phyloP scores from a whole-genome alignment of 1,284 basidiomycete genomes.

The Phlebopus sp. region DNA sequence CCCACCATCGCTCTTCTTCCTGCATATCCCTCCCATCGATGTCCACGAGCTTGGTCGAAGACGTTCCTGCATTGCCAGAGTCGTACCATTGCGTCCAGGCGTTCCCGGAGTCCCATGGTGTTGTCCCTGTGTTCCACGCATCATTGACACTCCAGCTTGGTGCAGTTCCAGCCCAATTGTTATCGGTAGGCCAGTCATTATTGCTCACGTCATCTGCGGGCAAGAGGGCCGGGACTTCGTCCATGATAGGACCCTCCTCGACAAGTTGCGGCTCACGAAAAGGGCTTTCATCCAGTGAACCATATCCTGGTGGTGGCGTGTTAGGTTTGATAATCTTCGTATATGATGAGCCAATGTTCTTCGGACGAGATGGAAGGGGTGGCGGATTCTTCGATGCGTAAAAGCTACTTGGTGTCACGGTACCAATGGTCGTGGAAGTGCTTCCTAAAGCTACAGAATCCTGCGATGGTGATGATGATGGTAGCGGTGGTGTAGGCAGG shows the following conservation, averaged over 20 bases:
- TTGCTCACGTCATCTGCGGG: constrained; percentile 17
- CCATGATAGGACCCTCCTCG: constrained; percentile 31
- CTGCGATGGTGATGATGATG: constrained; percentile 3
- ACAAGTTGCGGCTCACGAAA: constrained; percentile 49
- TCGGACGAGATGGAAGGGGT: constrained; percentile 31
- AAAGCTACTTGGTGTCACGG: constrained; percentile 29
- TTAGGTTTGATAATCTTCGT: constrained; percentile 28
- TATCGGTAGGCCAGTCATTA: constrained; percentile 12
- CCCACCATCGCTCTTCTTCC: constrained; percentile 70
- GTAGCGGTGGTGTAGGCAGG: constrained; percentile 21
- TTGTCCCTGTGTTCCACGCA: constrained; percentile 18
- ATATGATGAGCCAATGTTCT: constrained; percentile 29
- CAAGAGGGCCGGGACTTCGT: constrained; percentile 30
- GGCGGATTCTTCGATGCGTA: constrained; percentile 30
- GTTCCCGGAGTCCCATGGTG: constrained; percentile 26
- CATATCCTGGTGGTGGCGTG: constrained; percentile 29
- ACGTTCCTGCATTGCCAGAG: constrained; percentile 4
- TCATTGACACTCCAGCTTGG: constrained; percentile 15
- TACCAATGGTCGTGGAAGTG: constrained; percentile 18
- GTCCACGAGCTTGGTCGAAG: constrained; percentile 30
- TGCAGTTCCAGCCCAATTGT: constrained; percentile 19
- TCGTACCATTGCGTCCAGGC: constrained; percentile 21
- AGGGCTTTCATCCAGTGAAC: constrained; percentile 23
- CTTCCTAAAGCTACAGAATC: constrained; percentile 13
- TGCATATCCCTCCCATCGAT: constrained; percentile 55